Conservation (phyloP, 768 basidiomycete species). For the Dacryopinax spathularia region DNA sequence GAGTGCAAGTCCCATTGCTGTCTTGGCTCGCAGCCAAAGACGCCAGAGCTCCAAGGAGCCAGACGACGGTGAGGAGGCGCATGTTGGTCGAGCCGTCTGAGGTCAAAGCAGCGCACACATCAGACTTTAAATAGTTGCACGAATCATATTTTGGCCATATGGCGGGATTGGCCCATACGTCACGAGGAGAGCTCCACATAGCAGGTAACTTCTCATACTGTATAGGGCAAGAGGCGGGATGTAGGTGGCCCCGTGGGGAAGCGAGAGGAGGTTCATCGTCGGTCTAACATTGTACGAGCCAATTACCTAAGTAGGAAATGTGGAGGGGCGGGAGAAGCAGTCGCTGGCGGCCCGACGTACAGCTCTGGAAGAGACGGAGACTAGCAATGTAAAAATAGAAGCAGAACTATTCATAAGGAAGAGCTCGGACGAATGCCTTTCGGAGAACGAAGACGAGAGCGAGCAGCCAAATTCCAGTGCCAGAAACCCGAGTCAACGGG, state of each 20-base stretch:
- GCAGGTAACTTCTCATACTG: background rate
- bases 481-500: background rate
- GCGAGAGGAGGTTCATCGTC: background rate
- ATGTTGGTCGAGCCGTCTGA: background rate
- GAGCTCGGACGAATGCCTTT: background rate
- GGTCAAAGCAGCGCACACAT: background rate
- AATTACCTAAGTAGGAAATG: background rate
- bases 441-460: background rate
- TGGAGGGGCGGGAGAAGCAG: background rate
- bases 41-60: background rate
- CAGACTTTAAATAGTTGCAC: background rate
- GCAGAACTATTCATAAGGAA: background rate
- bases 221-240: background rate
- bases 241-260: background rate
- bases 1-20: background rate
- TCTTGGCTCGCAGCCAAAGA: background rate
- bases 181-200: background rate
- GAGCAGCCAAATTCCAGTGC: background rate
- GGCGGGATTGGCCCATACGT: background rate
- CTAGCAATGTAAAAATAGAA: background rate
- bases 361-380: background rate
- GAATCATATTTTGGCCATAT: background rate
- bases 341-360: background rate
- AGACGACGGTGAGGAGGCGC: background rate
- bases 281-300: background rate